Evolutionary conservation across 2,329 filamentous ascomycete genomes (phyloP), one percentile per base, ranked within the genome.

Genomic region (Chalara sp.): DNA sequence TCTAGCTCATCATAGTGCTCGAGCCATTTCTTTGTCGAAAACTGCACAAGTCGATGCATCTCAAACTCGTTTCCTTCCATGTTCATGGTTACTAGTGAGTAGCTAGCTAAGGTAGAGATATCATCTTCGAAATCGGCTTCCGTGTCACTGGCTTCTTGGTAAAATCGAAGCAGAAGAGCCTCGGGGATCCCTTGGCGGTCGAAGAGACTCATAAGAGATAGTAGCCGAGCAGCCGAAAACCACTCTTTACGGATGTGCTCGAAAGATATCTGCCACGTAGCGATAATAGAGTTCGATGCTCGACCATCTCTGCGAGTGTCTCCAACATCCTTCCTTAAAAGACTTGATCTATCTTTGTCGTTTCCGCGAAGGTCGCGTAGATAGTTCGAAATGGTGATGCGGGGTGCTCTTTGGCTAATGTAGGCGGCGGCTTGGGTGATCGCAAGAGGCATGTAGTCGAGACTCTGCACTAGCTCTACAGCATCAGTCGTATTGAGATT

Each of bases 251-350:
- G 51, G 39, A 76, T 69, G n/a, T 69, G 54, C 8, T 67, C 55
- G 46, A 68, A 68, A 0, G 65, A 66, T 6, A 68, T 59, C 43
- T 67, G 63, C 68, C 65, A 73, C 0, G 68, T 71, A 0, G 51
- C 45, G 2, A 68, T 59, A 1, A 72, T 57, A 1, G 69, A 65
- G 47, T 70, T 66, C 11, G 53, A 56, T 10, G 63, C 61, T 29
- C 56, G 58, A 12, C 37, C 5, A 47, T 72, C 68, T 29, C 68
- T 62, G 6, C 67, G 62, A 5, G 66, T 50, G 30, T 70, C 60
- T 21, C 58, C 59, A 30, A 8, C 51, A 7, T 71, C 64, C 41
- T 63, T 11, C 12, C 61, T 47, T 2, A 70, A 52, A 12, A 70
- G 62, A n/a, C 33, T 49, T 1, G 48, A 53, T 51, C 59, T 58